Percentiles rank a stretch among this genome's conserved stretches.
These are phyloP conservation scores for Hypsizygus ulmarius DNA, from an alignment of 1,284 basidiomycete genomes.

Conservation along the genomic window DNA sequence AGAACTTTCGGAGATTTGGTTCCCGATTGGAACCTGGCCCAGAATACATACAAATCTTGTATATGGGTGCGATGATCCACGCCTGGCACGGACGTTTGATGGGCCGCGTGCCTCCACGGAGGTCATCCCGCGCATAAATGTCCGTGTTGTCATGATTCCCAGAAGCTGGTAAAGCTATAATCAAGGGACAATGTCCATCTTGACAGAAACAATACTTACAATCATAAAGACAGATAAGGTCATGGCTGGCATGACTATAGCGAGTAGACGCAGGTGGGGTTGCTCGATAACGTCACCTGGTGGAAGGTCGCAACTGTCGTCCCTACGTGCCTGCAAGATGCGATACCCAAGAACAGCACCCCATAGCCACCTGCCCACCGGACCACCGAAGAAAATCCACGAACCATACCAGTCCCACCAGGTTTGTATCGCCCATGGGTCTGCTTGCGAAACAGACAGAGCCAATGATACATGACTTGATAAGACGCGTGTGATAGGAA, in stretches of 20 bases:
- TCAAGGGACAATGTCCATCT: neutral
- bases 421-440: constrained; percentile 31
- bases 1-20: neutral
- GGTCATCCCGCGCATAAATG: constrained; percentile 33
- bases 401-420: constrained; percentile 55
- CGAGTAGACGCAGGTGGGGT: constrained; percentile 37
- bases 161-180: constrained; percentile 26
- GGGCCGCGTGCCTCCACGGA: constrained; percentile 30
- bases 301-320: constrained; percentile 5
- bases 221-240: constrained; percentile 39
- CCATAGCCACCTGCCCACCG: constrained; percentile 44
- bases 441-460: constrained; percentile 32
- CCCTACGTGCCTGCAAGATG: constrained; percentile 26
- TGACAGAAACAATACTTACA: constrained; percentile 28
- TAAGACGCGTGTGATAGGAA: constrained; percentile 35
- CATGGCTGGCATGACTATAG: constrained; percentile 27
- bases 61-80: constrained; percentile 8
- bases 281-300: constrained; percentile 34
- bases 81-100: constrained; percentile 6
- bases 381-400: constrained; percentile 49
- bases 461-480: constrained; percentile 32
- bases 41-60: constrained; percentile 15
- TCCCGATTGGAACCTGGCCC: neutral
- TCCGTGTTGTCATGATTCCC: constrained; percentile 25
- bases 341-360: constrained; percentile 42